Conservation (phyloP, 1,284 basidiomycete genomes). For the Ceratobasidium theobromae region DNA sequence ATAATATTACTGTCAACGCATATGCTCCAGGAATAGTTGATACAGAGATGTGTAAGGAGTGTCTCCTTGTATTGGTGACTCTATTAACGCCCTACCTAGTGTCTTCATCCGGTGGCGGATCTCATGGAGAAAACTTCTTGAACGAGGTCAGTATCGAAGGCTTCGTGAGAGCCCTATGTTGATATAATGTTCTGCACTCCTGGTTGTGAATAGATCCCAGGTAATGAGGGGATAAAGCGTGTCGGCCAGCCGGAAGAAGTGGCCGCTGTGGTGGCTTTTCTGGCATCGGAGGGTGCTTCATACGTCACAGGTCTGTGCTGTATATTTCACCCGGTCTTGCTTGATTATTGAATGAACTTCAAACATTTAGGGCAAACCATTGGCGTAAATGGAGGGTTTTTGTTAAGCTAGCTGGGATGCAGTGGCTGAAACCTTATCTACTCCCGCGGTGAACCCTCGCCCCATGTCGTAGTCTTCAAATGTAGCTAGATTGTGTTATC, state of each 20-base stretch:
- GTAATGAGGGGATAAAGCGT: neutral
- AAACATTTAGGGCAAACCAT: neutral
- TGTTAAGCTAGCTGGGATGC: neutral
- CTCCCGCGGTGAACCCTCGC: no score
- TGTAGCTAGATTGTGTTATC: no score
- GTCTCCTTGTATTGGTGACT: neutral
- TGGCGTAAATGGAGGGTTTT: neutral
- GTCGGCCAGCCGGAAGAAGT: neutral
- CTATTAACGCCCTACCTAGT: neutral
- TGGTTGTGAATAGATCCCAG: conserved; percentile 13
- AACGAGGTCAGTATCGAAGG: no score
- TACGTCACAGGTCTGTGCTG: conserved; percentile 16
- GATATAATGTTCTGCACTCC: no score
- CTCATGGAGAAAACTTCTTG: no score
- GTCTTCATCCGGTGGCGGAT: neutral
- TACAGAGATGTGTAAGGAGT: conserved; percentile 31
- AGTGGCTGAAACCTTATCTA: no score
- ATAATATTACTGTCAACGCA: conserved; percentile 34
- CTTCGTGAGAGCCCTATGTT: no score
- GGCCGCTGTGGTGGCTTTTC: neutral
- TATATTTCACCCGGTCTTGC: neutral
- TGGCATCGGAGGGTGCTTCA: conserved; percentile 9
- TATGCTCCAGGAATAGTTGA: conserved; percentile 35
- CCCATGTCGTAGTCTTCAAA: no score
- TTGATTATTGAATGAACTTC: no score